Evolutionary conservation across 2,329 filamentous ascomycete genomes (phyloP).

Genomic region (Cytospora leucostoma): DNA sequence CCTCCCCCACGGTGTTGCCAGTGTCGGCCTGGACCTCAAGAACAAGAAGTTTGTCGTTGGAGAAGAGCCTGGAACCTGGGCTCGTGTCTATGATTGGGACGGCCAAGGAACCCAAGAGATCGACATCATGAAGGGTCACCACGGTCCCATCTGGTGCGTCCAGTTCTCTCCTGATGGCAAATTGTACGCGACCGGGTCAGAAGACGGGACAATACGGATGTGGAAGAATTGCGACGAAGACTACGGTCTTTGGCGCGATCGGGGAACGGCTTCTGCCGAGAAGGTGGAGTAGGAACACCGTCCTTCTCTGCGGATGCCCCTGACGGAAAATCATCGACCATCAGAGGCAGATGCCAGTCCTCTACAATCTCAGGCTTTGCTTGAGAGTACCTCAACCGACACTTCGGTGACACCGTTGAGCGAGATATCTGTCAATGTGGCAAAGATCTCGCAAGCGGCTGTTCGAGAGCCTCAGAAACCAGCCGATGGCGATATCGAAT

Average conservation of each 20-base stretch:
- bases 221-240: constrained; percentile 70
- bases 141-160: constrained; percentile 95
- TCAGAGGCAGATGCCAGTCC: constrained; percentile 8
- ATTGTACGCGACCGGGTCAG: constrained; percentile 92
- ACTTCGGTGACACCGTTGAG: constrained; percentile 12
- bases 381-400: neutral
- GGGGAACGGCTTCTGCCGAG: constrained; percentile 34
- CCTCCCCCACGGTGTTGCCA: constrained; percentile 83
- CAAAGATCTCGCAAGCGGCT: constrained; percentile 15
- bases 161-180: constrained; percentile 95
- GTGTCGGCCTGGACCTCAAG: constrained; percentile 82
- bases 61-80: constrained; percentile 91
- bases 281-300: constrained; percentile 28
- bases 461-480: constrained; percentile 11
- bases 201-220: constrained; percentile 97
- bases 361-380: constrained; percentile 1
- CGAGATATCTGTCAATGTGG: constrained; percentile 28
- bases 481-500: constrained; percentile 6
- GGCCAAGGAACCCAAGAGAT: constrained; percentile 63
- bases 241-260: constrained; percentile 64
- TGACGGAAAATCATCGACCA: constrained; percentile 24
- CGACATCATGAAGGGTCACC: constrained; percentile 96
- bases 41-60: constrained; percentile 86
- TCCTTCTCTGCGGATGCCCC: constrained; percentile 20
- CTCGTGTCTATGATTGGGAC: constrained; percentile 90